phyloP scores from a whole-genome alignment of 2,329 filamentous ascomycete species.

The Eurotiales sp. region DNA sequence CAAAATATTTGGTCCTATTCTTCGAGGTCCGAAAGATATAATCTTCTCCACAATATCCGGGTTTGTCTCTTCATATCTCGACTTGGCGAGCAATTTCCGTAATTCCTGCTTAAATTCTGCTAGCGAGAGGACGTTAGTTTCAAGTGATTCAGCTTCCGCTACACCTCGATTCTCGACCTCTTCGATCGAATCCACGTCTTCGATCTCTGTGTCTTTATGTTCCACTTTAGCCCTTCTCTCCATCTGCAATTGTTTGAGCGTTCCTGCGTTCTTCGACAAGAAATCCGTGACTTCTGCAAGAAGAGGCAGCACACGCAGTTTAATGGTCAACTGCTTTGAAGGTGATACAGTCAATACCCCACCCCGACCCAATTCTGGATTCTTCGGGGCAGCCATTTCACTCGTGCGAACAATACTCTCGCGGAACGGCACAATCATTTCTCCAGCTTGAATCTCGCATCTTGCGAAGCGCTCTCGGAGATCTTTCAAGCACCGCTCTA shows the following conservation, averaged over 20 bases:
- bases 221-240: constrained; percentile 58
- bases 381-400: constrained; percentile 86
- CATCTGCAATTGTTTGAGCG: constrained; percentile 74
- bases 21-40: constrained; percentile 80
- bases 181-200: constrained; percentile 34
- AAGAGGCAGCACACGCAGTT: constrained; percentile 72
- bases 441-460: constrained; percentile 91
- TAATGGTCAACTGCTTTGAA: constrained; percentile 80
- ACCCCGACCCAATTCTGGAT: constrained; percentile 82
- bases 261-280: constrained; percentile 70
- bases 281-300: constrained; percentile 79
- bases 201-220: constrained; percentile 30
- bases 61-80: constrained; percentile 75
- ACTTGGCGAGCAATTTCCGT: constrained; percentile 59
- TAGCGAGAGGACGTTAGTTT: constrained; percentile 61
- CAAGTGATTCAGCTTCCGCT: constrained; percentile 56
- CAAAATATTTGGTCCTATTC: constrained; percentile 83
- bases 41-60: constrained; percentile 73
- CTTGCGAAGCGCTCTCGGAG: constrained; percentile 86
- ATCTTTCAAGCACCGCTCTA: constrained; percentile 91
- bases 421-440: constrained; percentile 90
- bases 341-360: constrained; percentile 70
- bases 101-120: constrained; percentile 76
- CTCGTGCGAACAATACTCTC: constrained; percentile 84
- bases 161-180: constrained; percentile 40